A percentile compares a stretch with the other conserved stretches of the same genome.
phyloP scores from a whole-genome alignment of 2,329 filamentous ascomycete genomes.

The Coniochaeta sp. region DNA sequence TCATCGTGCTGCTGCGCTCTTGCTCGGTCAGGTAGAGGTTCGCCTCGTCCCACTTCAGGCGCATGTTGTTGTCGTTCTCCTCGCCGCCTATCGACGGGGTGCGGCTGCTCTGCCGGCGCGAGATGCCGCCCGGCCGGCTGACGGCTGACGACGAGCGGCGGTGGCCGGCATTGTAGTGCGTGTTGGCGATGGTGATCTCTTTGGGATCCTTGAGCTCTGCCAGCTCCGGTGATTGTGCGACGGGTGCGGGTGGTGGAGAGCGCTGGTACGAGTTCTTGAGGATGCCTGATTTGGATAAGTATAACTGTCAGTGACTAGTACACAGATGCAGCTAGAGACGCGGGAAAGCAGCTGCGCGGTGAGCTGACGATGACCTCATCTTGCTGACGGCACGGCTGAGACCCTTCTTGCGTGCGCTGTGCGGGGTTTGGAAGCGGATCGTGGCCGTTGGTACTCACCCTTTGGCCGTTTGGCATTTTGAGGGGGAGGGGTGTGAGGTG shows the following conservation, averaged over 20 bases:
- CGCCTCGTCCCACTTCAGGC: constrained; percentile 96
- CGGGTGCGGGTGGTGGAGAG: constrained; percentile 43
- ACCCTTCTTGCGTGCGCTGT: background rate
- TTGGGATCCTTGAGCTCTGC: constrained; percentile 46
- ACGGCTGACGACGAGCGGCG: constrained; percentile 73
- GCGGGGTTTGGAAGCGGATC: background rate
- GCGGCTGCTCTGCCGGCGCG: constrained; percentile 47
- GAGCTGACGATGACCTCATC: background rate
- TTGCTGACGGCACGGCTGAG: background rate
- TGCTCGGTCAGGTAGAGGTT: constrained; percentile 97
- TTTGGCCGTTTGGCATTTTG: constrained; percentile 35
- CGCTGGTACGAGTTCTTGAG: constrained; percentile 79
- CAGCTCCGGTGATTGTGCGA: constrained; percentile 19
- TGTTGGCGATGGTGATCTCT: constrained; percentile 90
- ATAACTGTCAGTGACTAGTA: background rate
- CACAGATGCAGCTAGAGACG: background rate
- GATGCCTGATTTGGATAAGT: constrained; percentile 68
- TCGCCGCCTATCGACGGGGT: constrained; percentile 35
- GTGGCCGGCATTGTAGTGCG: constrained; percentile 85
- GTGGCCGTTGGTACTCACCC: constrained; percentile 23
- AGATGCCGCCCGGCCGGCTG: constrained; percentile 54
- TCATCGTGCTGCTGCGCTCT: constrained; percentile 93
- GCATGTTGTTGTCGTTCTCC: constrained; percentile 45
- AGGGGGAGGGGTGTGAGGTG: constrained; percentile 33
- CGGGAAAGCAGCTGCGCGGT: background rate